Conservation (phyloP, 2,329 filamentous ascomycete genomes). For the Corniculantispora saksenae region DNA sequence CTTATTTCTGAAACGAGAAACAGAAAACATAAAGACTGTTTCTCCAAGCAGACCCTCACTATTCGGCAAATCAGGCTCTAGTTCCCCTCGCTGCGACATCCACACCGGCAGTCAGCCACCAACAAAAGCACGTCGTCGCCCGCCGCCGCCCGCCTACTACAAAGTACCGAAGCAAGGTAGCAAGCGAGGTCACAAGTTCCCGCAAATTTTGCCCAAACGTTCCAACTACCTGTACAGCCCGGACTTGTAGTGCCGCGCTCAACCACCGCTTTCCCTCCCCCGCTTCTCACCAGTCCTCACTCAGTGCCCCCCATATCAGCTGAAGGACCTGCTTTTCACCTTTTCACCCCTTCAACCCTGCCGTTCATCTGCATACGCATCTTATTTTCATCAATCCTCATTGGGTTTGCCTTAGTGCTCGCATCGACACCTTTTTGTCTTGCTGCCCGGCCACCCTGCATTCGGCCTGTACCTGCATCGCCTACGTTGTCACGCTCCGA, state of each 20-base stretch:
- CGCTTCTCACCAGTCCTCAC: conserved; percentile 2
- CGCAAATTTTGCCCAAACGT: conserved; percentile 15
- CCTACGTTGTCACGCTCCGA: neutral
- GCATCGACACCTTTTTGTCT: neutral
- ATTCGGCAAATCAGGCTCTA: neutral
- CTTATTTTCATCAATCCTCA: neutral
- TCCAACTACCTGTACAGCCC: conserved; percentile 8
- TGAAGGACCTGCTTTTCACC: neutral
- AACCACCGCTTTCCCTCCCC: conserved; percentile 6
- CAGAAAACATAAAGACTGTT: neutral
- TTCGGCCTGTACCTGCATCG: neutral
- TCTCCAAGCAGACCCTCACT: neutral
- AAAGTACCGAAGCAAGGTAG: neutral
- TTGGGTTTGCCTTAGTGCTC: neutral
- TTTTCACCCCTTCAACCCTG: neutral
- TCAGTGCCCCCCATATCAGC: conserved; percentile 2
- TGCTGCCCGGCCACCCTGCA: neutral
- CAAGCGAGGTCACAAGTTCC: conserved; percentile 11
- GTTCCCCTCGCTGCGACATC: neutral
- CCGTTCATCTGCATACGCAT: neutral
- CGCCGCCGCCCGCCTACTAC: conserved; percentile 14
- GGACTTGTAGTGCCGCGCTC: conserved; percentile 6
- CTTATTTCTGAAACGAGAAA: neutral
- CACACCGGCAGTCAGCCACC: conserved; percentile 5
- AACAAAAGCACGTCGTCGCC: conserved; percentile 11